These are phyloP conservation scores for Fusarium sp. DNA, from an alignment of 2,329 filamentous ascomycete species.

Conservation along the genomic window DNA sequence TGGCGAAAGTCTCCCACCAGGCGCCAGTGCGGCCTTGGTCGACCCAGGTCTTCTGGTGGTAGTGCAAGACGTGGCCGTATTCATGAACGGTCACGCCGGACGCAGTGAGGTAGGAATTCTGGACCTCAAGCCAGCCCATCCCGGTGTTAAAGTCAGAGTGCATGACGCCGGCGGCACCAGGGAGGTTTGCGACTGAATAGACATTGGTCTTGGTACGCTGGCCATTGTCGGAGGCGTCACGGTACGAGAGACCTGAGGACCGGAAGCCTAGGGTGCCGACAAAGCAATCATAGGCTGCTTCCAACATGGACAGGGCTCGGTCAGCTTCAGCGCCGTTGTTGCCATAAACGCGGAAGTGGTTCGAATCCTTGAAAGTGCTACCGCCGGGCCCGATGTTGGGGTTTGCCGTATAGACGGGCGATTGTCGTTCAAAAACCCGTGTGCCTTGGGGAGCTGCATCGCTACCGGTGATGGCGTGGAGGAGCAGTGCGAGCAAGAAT, in stretches of 20 bases:
- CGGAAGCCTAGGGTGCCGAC: conserved; percentile 55
- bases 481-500: conserved; percentile 1
- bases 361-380: conserved; percentile 49
- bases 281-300: conserved; percentile 62
- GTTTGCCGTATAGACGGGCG: conserved; percentile 45
- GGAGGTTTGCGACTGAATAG: conserved; percentile 58
- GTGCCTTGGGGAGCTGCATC: conserved; percentile 6
- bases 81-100: conserved; percentile 64
- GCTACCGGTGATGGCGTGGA: conserved; percentile 4
- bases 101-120: conserved; percentile 54
- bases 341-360: conserved; percentile 58
- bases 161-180: conserved; percentile 59
- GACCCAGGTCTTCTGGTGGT: conserved; percentile 60
- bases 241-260: conserved; percentile 56
- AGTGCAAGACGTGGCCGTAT: conserved; percentile 64
- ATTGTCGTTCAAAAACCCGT: neutral
- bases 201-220: conserved; percentile 64
- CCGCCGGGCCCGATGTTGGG: conserved; percentile 51
- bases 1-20: conserved; percentile 67
- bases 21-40: conserved; percentile 62
- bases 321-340: conserved; percentile 40
- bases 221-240: conserved; percentile 53
- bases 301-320: conserved; percentile 57
- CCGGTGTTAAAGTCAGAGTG: conserved; percentile 57
- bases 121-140: conserved; percentile 60